Evolutionary conservation across 75 land plant species (phyloP).

Genomic region (Larix kaempferi): DNA sequence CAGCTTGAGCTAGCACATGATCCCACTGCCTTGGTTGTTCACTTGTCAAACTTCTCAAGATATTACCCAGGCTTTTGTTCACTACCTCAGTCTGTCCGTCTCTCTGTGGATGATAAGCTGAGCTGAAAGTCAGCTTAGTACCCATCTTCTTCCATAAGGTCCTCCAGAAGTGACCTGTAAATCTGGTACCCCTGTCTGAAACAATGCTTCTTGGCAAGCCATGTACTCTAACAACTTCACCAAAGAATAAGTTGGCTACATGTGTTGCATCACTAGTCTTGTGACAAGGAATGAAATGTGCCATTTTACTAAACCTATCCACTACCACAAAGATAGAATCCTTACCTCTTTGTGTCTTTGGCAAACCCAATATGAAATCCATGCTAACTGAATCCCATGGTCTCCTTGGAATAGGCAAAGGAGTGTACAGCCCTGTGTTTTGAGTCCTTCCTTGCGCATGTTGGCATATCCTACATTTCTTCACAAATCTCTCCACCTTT

Average conservation of each 20-base stretch:
- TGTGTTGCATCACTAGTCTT: slow-evolving; percentile 1
- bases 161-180: background rate
- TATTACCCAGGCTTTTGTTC: background rate
- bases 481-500: background rate
- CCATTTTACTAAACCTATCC: slow-evolving; percentile 19
- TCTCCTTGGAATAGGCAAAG: slow-evolving; percentile 6
- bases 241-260: slow-evolving; percentile 7
- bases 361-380: slow-evolving; percentile 19
- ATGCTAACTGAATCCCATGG: slow-evolving; percentile 15
- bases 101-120: background rate
- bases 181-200: background rate
- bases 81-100: background rate
- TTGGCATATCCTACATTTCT: slow-evolving; percentile 4
- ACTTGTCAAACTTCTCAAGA: too few relatives aligned
- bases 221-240: slow-evolving; percentile 2
- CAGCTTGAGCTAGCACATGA: background rate
- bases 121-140: background rate
- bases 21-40: background rate
- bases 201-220: slow-evolving; percentile 4
- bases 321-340: slow-evolving; percentile 24
- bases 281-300: slow-evolving; percentile 15
- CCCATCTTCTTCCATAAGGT: background rate
- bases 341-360: slow-evolving; percentile 2
- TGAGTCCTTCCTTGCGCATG: background rate
- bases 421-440: background rate